Percentiles rank a stretch among this genome's conserved stretches.
Evolutionary conservation across 495 filamentous ascomycete species (phyloP).

Genomic region (Staphylotrichum tortipilum): DNA sequence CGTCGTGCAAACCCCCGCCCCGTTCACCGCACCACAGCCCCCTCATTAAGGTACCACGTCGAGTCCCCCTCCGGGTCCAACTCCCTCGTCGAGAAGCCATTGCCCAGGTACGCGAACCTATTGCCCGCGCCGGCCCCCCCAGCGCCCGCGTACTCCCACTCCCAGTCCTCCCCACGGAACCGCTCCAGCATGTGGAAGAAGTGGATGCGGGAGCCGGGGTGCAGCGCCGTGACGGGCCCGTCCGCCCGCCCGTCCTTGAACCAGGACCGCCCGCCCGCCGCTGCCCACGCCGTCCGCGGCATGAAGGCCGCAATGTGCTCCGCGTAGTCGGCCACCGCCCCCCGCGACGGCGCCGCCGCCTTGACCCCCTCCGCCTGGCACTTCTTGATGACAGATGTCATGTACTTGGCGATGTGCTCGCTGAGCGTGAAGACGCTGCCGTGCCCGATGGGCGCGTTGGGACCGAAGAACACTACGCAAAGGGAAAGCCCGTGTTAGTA

Average conservation of each 20-base stretch:
- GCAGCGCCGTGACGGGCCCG: slow-evolving; percentile 41
- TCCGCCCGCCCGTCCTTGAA: slow-evolving; percentile 37
- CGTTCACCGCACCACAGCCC: not conserved
- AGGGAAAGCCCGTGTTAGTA: slow-evolving; percentile 15
- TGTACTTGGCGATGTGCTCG: slow-evolving; percentile 42
- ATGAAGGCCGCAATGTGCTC: slow-evolving; percentile 39
- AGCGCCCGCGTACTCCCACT: slow-evolving; percentile 31
- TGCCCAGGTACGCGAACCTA: slow-evolving; percentile 30
- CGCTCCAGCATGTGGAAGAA: slow-evolving; percentile 44
- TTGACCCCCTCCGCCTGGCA: slow-evolving; percentile 38
- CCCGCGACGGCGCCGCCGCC: slow-evolving; percentile 29
- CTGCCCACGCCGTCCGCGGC: slow-evolving; percentile 40
- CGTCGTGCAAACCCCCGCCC: not conserved
- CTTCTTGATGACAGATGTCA: slow-evolving; percentile 35
- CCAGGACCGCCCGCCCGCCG: slow-evolving; percentile 36
- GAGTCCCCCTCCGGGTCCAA: slow-evolving; percentile 26
- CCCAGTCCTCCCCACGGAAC: slow-evolving; percentile 44
- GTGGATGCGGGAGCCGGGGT: slow-evolving; percentile 43
- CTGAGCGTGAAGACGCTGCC: slow-evolving; percentile 40
- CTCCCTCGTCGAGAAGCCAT: slow-evolving; percentile 41
- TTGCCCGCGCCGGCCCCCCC: slow-evolving; percentile 34
- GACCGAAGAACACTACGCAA: slow-evolving; percentile 35
- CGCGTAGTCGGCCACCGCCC: slow-evolving; percentile 38
- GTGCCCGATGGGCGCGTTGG: slow-evolving; percentile 43
- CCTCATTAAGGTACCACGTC: slow-evolving; percentile 37